Evolutionary conservation across 148 eudicot genomes (phyloP), one percentile per base, ranked within the genome.

Genomic region (Chenopodium quinoa): DNA sequence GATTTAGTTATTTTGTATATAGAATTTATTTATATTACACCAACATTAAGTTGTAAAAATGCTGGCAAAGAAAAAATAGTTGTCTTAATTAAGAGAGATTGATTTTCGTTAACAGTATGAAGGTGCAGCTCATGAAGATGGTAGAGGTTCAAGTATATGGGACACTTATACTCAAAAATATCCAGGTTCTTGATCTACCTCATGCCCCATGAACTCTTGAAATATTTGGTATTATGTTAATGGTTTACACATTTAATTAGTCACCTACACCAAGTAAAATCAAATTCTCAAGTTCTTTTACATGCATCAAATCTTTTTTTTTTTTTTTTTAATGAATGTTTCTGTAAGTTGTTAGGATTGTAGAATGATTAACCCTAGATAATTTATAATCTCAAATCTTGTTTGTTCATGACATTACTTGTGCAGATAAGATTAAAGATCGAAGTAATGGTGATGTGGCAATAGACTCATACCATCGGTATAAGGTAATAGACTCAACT

Each of bases 91-190:
- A 31, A 22, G 44, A n/a, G 62, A 29, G 23, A 7, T 63, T 60
- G 32, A 0, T 68, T 80, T 34, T 63, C 16, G 54, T 40, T 17
- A 4, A 65, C 50, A 87, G 89, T 87, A 78, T 70, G 89, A 87
- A 83, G 89, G 89, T 31, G 88, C 82, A 52, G 89, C 88, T 32
- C 27, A 9, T 75, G 81, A 78, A 78, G 87, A 80, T 78, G 87
- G 89, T 58, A 87, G 29, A 70, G 86, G 88, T 40, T 32, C 19
- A 4, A 87, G 86, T 52, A 83, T 80, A 77, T 87, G 89, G 89
- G 89, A 87, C 56, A 75, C 58, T 63, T 87, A 74, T 73, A 87
- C 89, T 40, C 86, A 78, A 65, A 76, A 78, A 46, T 75, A 60
- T 83, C 79, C 88, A 80, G 88, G 89, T 82, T 73, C n/a, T 34